Conservation (phyloP, 2,329 filamentous ascomycete species). For the Fusarium burgessii region DNA sequence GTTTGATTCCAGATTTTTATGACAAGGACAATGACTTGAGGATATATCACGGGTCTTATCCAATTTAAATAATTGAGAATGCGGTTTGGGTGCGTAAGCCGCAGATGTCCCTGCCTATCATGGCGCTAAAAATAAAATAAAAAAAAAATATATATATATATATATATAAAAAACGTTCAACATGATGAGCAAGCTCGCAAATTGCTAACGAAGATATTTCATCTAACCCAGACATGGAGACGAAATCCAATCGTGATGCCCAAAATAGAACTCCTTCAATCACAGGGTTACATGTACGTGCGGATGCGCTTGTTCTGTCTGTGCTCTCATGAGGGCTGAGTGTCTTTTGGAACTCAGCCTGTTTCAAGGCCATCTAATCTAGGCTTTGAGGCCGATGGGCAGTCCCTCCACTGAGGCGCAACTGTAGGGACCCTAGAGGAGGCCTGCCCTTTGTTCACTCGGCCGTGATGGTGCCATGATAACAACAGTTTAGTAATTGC, state of each 20-base stretch:
- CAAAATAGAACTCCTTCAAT: background rate
- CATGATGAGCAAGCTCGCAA: background rate
- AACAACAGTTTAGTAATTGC: no score
- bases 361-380: background rate
- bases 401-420: no score
- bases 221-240: background rate
- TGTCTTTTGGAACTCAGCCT: background rate
- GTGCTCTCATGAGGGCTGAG: background rate
- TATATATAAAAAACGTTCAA: background rate
- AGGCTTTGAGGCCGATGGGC: background rate
- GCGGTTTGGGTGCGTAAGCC: background rate
- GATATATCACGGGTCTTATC: background rate
- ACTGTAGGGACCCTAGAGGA: no score
- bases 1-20: background rate
- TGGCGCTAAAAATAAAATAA: constrained; percentile 26
- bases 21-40: background rate
- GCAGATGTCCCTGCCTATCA: constrained; percentile 22
- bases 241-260: constrained; percentile 1
- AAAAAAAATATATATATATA: no score
- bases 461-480: no score
- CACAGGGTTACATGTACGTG: background rate
- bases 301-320: background rate
- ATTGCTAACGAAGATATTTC: background rate
- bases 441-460: no score
- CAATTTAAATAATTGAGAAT: constrained; percentile 12